Percentiles rank a stretch among this genome's conserved stretches.
phyloP scores from a whole-genome alignment of 2,329 filamentous ascomycete genomes.

The Fusarium floridanum region DNA sequence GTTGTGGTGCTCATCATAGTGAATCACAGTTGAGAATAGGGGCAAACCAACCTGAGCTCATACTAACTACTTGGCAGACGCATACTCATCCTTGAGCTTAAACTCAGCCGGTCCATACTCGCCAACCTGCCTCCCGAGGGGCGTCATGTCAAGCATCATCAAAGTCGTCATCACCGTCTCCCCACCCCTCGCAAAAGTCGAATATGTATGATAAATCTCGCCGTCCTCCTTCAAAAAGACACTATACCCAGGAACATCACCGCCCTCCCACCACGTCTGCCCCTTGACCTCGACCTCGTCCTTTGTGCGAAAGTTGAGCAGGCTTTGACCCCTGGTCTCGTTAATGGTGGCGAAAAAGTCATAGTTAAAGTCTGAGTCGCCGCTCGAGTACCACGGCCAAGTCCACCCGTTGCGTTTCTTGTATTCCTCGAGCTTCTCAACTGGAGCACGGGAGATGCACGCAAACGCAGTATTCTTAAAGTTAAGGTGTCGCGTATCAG shows the following conservation, averaged over 20 bases:
- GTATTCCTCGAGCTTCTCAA: slow-evolving; percentile 53
- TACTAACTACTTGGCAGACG: not conserved
- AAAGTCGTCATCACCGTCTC: slow-evolving; percentile 50
- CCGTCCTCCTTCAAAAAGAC: slow-evolving; percentile 51
- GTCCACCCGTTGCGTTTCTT: slow-evolving; percentile 55
- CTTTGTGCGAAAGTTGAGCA: slow-evolving; percentile 46
- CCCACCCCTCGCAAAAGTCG: slow-evolving; percentile 49
- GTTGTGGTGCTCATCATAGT: not conserved
- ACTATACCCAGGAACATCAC: slow-evolving; percentile 53
- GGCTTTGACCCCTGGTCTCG: slow-evolving; percentile 39
- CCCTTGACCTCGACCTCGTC: slow-evolving; percentile 46
- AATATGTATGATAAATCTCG: slow-evolving; percentile 55
- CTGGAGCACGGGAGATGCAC: slow-evolving; percentile 55
- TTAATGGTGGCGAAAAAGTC: slow-evolving; percentile 55
- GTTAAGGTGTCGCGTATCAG: slow-evolving; percentile 53
- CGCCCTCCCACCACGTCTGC: slow-evolving; percentile 44
- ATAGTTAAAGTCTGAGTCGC: slow-evolving; percentile 54
- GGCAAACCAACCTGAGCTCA: not conserved
- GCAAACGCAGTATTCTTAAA: slow-evolving; percentile 55
- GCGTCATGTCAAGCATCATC: slow-evolving; percentile 51
- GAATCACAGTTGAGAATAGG: not conserved
- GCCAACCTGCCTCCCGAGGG: slow-evolving; percentile 50
- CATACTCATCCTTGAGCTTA: slow-evolving; percentile 46
- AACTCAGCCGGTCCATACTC: slow-evolving; percentile 44
- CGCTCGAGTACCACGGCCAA: slow-evolving; percentile 57